These are phyloP conservation scores for Kodamaea sp. DNA, from an alignment of 1,139 yeast species.

Conservation along the genomic window DNA sequence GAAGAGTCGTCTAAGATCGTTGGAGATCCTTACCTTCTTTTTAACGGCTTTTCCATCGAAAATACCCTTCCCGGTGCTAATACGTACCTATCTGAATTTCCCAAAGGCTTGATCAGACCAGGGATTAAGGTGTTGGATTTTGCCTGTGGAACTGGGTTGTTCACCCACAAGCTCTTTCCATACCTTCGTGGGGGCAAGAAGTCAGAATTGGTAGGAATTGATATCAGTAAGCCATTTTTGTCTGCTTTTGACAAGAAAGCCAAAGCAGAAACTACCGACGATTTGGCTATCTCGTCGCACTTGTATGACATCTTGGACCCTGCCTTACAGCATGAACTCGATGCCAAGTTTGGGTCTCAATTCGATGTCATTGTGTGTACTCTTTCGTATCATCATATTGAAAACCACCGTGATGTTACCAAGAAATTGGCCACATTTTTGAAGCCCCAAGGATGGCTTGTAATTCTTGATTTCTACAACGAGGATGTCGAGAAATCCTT, in stretches of 20 bases:
- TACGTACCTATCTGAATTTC: constrained; percentile 12
- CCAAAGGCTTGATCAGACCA: constrained; percentile 23
- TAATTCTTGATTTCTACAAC: constrained; percentile 39
- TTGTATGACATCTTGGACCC: constrained; percentile 33
- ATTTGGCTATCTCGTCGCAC: constrained; percentile 16
- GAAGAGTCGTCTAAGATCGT: constrained; percentile 15
- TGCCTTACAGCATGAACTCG: constrained; percentile 14
- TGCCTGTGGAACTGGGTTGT: constrained; percentile 48
- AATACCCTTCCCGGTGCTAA: constrained; percentile 15
- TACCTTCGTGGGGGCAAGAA: constrained; percentile 19
- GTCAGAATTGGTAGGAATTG: constrained; percentile 36
- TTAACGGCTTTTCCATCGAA: constrained; percentile 16
- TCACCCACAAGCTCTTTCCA: constrained; percentile 32
- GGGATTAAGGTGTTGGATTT: constrained; percentile 39
- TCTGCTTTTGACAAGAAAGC: constrained; percentile 23
- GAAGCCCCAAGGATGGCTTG: constrained; percentile 34
- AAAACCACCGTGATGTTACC: constrained; percentile 32
- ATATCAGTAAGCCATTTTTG: constrained; percentile 34
- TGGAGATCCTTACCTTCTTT: constrained; percentile 19
- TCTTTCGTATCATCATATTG: constrained; percentile 43
- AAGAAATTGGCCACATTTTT: constrained; percentile 34
- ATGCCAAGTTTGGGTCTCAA: constrained; percentile 17
- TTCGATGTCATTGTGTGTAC: constrained; percentile 41
- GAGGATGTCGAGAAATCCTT: constrained; percentile 26
- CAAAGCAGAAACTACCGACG: constrained; percentile 7